Base-by-base conservation (phyloP, 1,284 basidiomycete genomes). In the Lentinula novae-zelandiae region DNA sequence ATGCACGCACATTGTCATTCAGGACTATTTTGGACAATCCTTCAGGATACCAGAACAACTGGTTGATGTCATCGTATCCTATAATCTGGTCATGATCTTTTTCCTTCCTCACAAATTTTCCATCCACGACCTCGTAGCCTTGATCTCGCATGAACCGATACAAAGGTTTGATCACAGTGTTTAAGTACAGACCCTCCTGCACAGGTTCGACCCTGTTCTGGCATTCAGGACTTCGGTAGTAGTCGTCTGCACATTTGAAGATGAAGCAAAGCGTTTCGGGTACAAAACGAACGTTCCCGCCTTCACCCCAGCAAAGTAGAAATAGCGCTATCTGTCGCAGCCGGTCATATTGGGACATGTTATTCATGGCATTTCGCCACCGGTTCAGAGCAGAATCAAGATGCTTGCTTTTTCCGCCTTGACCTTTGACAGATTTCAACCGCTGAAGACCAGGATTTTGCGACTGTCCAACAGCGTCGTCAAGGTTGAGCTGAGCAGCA, bases 221-320 rank as follows among this genome's bases (percentile, higher is more conserved):
- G 74, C 96, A 99, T 74, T 99, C 97, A 39, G 96, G 89, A 62
- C 93, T 96, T 66, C 96, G 93, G 75, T 99, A 99, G 75, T 98
- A 99, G 78, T 99, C 96, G 75, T 99, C 96, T 57, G 97, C 96
- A 70, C 96, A 99, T 78, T 99, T 99, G 90, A 99, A 99, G 74
- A 99, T 96, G 85, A 98, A 99, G 79, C 96, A 98, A 59, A 99
- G 79, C 70, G 93, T 95, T 73, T 99, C 96, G 27, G 97, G 96
- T 42, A 94, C 90, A 77, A 98, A 98, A 62, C 96, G 90, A 61
- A 99, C 92, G 72, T 99, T 97, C 58, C 95, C 96, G 1, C 92
- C 96, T 77, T 99, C 96, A 66, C 96, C 96, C 96, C 97, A 99
- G 73, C 95, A 98, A 56, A 99, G 84, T 53, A 99, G 85, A 75